Conservation (phyloP, 768 basidiomycete species). For the Pisolithus tinctorius region DNA sequence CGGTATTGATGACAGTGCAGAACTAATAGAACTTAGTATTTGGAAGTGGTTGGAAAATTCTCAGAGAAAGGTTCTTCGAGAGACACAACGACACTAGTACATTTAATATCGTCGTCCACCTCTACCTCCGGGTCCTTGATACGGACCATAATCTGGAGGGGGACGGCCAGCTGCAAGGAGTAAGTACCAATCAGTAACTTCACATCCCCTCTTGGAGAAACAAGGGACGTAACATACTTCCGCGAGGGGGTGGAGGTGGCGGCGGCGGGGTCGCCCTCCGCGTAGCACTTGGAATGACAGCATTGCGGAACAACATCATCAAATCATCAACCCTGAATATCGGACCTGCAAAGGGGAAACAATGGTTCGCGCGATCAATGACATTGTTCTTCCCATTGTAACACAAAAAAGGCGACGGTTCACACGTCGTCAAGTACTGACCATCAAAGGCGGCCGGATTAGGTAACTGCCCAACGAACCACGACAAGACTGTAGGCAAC, state of each 20-base stretch:
- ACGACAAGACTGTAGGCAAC: conserved; percentile 60
- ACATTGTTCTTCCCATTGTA: conserved; percentile 5
- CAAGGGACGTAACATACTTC: conserved; percentile 7
- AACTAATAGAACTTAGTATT: too few species aligned
- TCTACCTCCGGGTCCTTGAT: conserved; percentile 61
- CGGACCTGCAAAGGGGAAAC: conserved; percentile 50
- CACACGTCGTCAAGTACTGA: conserved; percentile 30
- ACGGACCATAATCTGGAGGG: conserved; percentile 83
- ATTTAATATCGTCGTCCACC: conserved; percentile 35
- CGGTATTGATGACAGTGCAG: too few species aligned
- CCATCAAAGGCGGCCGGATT: conserved; percentile 74
- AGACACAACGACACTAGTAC: neutral
- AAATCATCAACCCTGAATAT: conserved; percentile 87
- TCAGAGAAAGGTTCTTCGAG: too few species aligned
- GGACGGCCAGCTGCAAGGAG: conserved; percentile 51
- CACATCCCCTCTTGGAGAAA: neutral
- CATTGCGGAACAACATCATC: conserved; percentile 77
- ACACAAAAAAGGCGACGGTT: conserved; percentile 6
- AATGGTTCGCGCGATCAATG: conserved; percentile 4
- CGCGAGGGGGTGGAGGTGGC: conserved; percentile 44
- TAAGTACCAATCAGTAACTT: conserved; percentile 1
- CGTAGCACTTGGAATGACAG: conserved; percentile 64
- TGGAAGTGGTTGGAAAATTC: too few species aligned
- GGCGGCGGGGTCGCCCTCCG: conserved; percentile 51
- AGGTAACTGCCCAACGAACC: conserved; percentile 82